A percentile compares a stretch with the other conserved stretches of the same genome.
These are phyloP conservation scores for Phaseolus coccineus DNA, from an alignment of 331 rosid species.

Conservation along the genomic window DNA sequence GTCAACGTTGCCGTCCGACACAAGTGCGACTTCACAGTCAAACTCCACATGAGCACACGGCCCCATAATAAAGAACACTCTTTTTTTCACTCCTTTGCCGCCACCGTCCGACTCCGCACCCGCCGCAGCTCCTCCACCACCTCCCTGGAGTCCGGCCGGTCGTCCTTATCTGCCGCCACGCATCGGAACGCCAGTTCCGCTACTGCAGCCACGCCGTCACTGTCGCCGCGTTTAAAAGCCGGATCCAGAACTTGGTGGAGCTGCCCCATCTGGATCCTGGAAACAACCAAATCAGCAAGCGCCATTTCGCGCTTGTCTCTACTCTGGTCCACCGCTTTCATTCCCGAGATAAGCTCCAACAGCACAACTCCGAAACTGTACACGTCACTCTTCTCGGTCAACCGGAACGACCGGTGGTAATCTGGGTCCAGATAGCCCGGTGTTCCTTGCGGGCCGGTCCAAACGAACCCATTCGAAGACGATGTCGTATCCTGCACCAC, in stretches of 20 bases:
- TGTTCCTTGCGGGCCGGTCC: constrained; percentile 98
- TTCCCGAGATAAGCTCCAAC: constrained; percentile 77
- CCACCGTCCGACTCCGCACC: constrained; percentile 56
- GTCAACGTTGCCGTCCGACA: constrained; percentile 42
- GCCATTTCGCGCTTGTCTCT: constrained; percentile 85
- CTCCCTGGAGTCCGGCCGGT: constrained; percentile 87
- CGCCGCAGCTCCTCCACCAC: constrained; percentile 80
- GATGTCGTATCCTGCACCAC: constrained; percentile 59
- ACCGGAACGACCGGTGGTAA: constrained; percentile 84
- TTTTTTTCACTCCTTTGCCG: constrained; percentile 38
- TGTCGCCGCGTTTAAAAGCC: constrained; percentile 44
- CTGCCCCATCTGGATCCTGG: constrained; percentile 86
- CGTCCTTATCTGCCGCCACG: constrained; percentile 93
- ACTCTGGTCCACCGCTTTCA: constrained; percentile 78
- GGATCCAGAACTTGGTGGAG: constrained; percentile 82
- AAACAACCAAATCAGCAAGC: constrained; percentile 83
- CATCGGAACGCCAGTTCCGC: constrained; percentile 96
- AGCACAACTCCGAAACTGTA: constrained; percentile 94
- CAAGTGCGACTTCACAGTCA: constrained; percentile 50
- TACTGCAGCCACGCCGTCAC: constrained; percentile 57
- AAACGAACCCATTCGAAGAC: constrained; percentile 67
- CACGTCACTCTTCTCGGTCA: constrained; percentile 96
- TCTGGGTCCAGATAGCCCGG: constrained; percentile 99
- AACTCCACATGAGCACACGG: constrained; percentile 53
- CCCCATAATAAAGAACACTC: neutral